Conservation (phyloP, 2,329 filamentous ascomycete genomes). For the Cladosporium colombiae region DNA sequence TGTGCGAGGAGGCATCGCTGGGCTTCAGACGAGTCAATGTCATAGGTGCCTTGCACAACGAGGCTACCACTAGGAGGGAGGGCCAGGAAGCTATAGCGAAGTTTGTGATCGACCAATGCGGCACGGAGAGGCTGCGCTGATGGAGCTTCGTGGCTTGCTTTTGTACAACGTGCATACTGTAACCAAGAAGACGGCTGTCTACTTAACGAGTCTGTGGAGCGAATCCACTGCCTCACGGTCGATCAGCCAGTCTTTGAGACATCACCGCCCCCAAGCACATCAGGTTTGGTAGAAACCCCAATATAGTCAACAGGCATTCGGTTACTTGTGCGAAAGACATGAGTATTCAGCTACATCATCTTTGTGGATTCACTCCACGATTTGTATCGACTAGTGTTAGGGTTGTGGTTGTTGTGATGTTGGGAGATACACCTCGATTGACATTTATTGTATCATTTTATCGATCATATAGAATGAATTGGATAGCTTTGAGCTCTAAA, state of each 20-base stretch:
- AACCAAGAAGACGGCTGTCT: no score
- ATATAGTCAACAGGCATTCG: no score
- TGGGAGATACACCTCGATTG: neutral
- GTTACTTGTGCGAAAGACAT: no score
- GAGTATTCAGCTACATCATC: no score
- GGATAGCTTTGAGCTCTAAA: neutral
- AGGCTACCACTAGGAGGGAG: conserved; percentile 46
- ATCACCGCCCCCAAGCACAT: neutral
- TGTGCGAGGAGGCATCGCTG: conserved; percentile 40
- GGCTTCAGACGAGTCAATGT: conserved; percentile 44
- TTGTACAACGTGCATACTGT: neutral
- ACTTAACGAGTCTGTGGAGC: no score
- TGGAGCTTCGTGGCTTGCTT: neutral
- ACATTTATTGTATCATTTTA: neutral
- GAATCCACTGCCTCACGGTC: neutral
- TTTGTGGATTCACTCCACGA: no score
- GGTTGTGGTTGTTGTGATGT: neutral
- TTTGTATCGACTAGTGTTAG: neutral
- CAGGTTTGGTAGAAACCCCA: no score
- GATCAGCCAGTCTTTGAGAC: neutral
- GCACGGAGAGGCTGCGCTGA: neutral
- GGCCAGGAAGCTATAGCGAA: conserved; percentile 44
- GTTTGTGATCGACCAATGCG: conserved; percentile 23
- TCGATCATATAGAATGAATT: neutral
- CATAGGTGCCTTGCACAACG: conserved; percentile 52